A percentile compares a stretch with the other conserved stretches of the same genome.
phyloP scores from a whole-genome alignment of 345 rosid genomes.

The Noccaea caerulescens region DNA sequence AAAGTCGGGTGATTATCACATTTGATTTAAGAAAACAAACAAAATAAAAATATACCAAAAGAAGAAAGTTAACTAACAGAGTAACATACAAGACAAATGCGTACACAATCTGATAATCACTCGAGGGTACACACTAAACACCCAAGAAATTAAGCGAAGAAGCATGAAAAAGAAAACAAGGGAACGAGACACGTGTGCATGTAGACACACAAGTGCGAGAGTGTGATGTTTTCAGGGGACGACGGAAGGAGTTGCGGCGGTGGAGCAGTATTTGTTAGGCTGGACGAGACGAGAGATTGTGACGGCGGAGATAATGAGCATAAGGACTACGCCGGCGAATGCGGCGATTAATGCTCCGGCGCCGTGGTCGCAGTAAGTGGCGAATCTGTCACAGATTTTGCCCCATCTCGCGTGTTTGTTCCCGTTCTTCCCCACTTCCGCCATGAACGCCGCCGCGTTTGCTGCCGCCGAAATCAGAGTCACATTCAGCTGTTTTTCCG shows the following conservation, averaged over 20 bases:
- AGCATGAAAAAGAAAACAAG: constrained; percentile 3
- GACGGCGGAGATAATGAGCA: constrained; percentile 56
- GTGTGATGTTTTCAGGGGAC: constrained; percentile 21
- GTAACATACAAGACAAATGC: constrained; percentile 14
- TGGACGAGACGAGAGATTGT: constrained; percentile 59
- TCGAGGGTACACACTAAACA: constrained; percentile 12
- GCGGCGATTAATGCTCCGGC: constrained; percentile 75
- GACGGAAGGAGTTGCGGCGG: constrained; percentile 30
- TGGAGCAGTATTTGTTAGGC: constrained; percentile 23
- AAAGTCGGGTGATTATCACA: neutral
- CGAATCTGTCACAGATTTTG: constrained; percentile 77
- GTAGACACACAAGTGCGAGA: neutral
- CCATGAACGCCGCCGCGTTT: constrained; percentile 80
- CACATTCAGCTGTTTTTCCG: constrained; percentile 58
- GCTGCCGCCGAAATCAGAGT: constrained; percentile 65
- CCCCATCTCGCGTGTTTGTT: constrained; percentile 88
- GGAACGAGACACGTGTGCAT: constrained; percentile 4
- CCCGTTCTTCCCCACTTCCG: constrained; percentile 80
- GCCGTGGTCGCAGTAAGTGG: constrained; percentile 68
- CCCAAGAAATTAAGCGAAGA: constrained; percentile 26
- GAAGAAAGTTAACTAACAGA: constrained; percentile 11
- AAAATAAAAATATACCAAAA: neutral
- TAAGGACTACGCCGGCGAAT: constrained; percentile 59
- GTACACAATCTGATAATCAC: constrained; percentile 35
- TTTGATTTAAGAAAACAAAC: neutral